These are phyloP conservation scores for Brassica hybrid DNA, from an alignment of 441 rosid genomes.

Conservation along the genomic window DNA sequence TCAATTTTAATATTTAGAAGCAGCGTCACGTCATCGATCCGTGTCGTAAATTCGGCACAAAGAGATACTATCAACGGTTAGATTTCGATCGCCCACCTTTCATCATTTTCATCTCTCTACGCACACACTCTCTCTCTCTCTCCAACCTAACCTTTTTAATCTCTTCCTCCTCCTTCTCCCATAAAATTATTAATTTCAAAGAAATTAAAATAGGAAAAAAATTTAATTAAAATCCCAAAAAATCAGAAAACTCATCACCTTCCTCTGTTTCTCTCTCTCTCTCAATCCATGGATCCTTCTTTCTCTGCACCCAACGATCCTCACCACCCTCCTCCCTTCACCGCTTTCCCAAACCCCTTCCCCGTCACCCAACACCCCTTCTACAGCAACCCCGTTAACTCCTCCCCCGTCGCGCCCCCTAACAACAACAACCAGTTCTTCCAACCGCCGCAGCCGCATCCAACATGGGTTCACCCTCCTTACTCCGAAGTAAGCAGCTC, in stretches of 20 bases:
- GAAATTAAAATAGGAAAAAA: constrained; percentile 19
- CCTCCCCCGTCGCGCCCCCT: constrained; percentile 28
- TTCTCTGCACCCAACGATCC: constrained; percentile 44
- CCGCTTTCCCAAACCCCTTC: constrained; percentile 32
- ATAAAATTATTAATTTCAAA: constrained; percentile 11
- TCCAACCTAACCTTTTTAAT: constrained; percentile 28
- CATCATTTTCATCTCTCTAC: constrained; percentile 16
- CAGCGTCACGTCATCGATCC: constrained; percentile 45
- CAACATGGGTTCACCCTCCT: constrained; percentile 50
- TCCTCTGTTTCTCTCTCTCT: constrained; percentile 28
- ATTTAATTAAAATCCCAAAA: neutral
- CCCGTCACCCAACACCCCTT: neutral
- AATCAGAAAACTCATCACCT: constrained; percentile 33
- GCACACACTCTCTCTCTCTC: constrained; percentile 21
- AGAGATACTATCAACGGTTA: constrained; percentile 43
- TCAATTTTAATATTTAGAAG: neutral
- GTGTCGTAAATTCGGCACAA: constrained; percentile 19
- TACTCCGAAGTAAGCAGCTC: constrained; percentile 66
- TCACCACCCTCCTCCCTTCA: constrained; percentile 34
- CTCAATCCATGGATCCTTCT: constrained; percentile 50
- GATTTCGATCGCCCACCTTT: constrained; percentile 30
- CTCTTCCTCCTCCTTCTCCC: constrained; percentile 21
- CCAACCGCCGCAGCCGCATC: constrained; percentile 19
- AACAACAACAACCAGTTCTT: constrained; percentile 30
- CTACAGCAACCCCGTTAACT: neutral